Percentiles rank a stretch among this genome's conserved stretches.
phyloP scores from a whole-genome alignment of 805 yeast species.

The Metschnikowia anglica region DNA sequence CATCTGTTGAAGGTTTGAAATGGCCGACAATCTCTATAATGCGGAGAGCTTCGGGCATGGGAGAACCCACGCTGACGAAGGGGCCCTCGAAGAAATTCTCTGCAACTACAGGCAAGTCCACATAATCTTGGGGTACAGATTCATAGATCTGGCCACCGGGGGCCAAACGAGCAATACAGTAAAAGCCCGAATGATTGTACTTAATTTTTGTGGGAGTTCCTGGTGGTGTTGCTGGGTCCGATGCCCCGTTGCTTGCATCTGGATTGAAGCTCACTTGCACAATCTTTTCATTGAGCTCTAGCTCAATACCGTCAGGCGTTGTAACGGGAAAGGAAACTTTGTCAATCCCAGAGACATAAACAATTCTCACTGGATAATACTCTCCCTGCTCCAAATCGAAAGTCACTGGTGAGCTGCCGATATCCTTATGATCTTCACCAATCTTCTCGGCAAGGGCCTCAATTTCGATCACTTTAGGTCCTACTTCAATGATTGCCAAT shows the following conservation, averaged over 20 bases:
- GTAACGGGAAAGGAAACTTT: not conserved
- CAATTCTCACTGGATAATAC: constrained; percentile 2
- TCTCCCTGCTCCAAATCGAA: not conserved
- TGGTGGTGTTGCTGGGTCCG: not conserved
- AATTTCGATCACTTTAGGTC: not conserved
- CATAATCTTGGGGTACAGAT: not conserved
- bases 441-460: not conserved
- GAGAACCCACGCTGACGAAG: not conserved
- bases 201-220: no score
- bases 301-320: not conserved
- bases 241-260: not conserved
- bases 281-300: not conserved
- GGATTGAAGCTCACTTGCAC: not conserved
- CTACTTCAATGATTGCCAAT: not conserved
- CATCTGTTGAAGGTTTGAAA: not conserved
- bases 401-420: not conserved
- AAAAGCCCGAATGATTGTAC: no score
- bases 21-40: constrained; percentile 3
- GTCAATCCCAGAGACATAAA: not conserved
- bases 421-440: not conserved
- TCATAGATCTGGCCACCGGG: not conserved
- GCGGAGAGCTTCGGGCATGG: not conserved
- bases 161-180: not conserved
- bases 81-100: not conserved
- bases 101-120: not conserved